These are phyloP conservation scores for Spergularia azorica DNA, from an alignment of 179 eudicot species.

Conservation along the genomic window DNA sequence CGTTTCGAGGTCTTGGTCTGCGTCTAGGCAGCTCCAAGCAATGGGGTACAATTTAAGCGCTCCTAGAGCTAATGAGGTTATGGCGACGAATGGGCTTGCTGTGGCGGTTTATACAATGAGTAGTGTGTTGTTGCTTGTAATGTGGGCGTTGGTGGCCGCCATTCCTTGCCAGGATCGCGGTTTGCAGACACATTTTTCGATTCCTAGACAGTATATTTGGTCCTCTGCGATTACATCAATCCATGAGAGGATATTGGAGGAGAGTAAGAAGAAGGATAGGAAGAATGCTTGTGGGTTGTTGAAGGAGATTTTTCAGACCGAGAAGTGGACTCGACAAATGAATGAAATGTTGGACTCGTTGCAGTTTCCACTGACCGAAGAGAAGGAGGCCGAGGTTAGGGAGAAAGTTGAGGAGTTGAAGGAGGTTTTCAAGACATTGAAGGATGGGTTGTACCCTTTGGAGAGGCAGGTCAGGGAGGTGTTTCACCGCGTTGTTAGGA, in stretches of 20 bases:
- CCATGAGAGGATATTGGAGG: conserved; percentile 75
- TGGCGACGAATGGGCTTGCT: conserved; percentile 59
- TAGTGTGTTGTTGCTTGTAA: conserved; percentile 57
- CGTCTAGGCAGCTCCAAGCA: conserved; percentile 71
- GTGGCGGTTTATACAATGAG: conserved; percentile 73
- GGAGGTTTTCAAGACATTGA: conserved; percentile 44
- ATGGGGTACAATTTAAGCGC: conserved; percentile 58
- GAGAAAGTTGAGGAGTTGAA: conserved; percentile 52
- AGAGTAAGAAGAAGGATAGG: conserved; percentile 67
- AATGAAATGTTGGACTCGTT: conserved; percentile 55
- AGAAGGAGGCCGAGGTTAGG: conserved; percentile 61
- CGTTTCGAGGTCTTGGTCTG: conserved; percentile 82
- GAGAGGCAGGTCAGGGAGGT: conserved; percentile 71
- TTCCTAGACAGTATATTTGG: conserved; percentile 59
- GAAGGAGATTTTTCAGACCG: conserved; percentile 67
- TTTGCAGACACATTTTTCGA: conserved; percentile 53
- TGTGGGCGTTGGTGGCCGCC: conserved; percentile 88
- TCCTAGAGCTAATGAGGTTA: conserved; percentile 54
- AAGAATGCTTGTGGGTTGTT: conserved; percentile 70
- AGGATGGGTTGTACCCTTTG: conserved; percentile 65
- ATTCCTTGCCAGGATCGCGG: conserved; percentile 92
- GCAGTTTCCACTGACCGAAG: conserved; percentile 51
- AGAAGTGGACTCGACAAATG: conserved; percentile 58
- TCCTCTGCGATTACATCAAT: conserved; percentile 45
- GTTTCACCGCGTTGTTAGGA: conserved; percentile 65